phyloP scores from a whole-genome alignment of 2,329 filamentous ascomycete genomes.

The Thelonectria blattea region DNA sequence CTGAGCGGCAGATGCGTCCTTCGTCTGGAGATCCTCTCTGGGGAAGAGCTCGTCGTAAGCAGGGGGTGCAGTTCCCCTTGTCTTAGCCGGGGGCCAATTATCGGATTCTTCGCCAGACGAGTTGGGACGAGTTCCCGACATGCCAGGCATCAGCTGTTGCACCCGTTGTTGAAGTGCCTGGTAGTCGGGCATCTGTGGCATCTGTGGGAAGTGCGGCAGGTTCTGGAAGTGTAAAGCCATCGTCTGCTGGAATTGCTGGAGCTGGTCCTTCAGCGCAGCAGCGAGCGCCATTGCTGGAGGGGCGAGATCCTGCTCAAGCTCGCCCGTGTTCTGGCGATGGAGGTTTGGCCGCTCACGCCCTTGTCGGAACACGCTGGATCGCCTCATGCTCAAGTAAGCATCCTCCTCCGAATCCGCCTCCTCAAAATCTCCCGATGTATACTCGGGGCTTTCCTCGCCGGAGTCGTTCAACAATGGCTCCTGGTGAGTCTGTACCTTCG shows the following conservation, averaged over 20 bases:
- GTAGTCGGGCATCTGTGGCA: slow-evolving; percentile 65
- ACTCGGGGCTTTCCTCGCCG: slow-evolving; percentile 51
- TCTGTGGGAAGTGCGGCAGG: slow-evolving; percentile 50
- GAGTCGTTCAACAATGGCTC: slow-evolving; percentile 50
- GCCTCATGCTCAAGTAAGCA: slow-evolving; percentile 45
- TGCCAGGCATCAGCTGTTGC: slow-evolving; percentile 74
- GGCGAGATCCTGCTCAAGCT: slow-evolving; percentile 45
- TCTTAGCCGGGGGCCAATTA: slow-evolving; percentile 70
- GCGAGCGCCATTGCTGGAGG: slow-evolving; percentile 68
- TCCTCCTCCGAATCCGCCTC: slow-evolving; percentile 49
- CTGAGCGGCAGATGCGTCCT: slow-evolving; percentile 62
- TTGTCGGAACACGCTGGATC: slow-evolving; percentile 37
- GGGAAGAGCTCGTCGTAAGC: slow-evolving; percentile 83
- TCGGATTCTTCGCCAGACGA: slow-evolving; percentile 51
- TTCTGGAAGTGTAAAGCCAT: slow-evolving; percentile 72
- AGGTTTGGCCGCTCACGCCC: slow-evolving; percentile 43
- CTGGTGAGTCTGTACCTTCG: slow-evolving; percentile 42
- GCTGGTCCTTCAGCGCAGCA: slow-evolving; percentile 74
- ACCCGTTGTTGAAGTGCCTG: slow-evolving; percentile 69
- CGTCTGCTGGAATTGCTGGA: slow-evolving; percentile 78
- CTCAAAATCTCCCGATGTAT: slow-evolving; percentile 53
- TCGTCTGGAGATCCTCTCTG: slow-evolving; percentile 57
- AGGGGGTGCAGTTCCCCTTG: slow-evolving; percentile 63
- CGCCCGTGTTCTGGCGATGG: slow-evolving; percentile 48
- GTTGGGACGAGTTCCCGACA: slow-evolving; percentile 57